Evolutionary conservation across 768 basidiomycete species (phyloP), one percentile per base, ranked within the genome.

Genomic region (Trametes elegans): DNA sequence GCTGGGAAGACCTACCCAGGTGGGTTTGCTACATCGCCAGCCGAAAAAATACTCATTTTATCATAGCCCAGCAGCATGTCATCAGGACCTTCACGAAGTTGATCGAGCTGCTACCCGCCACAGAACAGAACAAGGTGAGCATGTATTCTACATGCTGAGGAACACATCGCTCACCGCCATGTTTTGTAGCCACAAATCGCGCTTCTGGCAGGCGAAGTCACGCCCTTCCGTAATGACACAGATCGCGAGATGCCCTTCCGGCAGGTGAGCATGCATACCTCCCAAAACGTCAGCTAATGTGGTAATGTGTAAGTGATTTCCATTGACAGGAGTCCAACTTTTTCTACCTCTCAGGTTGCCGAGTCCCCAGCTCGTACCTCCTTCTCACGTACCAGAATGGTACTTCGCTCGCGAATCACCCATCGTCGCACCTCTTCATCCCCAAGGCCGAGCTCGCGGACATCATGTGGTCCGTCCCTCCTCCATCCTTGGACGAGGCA

Each of bases 391-490:
- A 78, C 67, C 75, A 83, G 55, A 73, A 77, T 36, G 77, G 76
- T 19, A 78, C 78, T 11, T 73, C 76, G 4, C 65, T 76, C n/a
- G 72, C 70, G 3, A 64, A 66, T 8, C 67, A 66, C 0, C 74
- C 80, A 7, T 76, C 74, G 9, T 68, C 82, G 7, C 80, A 84
- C 7, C 76, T 98, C 29, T 93, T 89, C 70, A 85, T 97, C 53
- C 92, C 93, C 1, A 78, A 88, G 50, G 80, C 83, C 18, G 82
- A 87, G 47, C 74, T 83, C 3, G 83, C 74, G 0, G 88, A 90
- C 65, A 70, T 92, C 48, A 84, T 97, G 84, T 98, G 95, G 95
- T 88, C 85, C 6, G 83, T 90, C 3, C 84, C 92, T 14, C 93
- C 93, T 0, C 85, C 85, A 0, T 83, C 89, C 0, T 72, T 87